Base-by-base conservation (phyloP, 129 eudicot genomes). In the Sambucus nigra region DNA sequence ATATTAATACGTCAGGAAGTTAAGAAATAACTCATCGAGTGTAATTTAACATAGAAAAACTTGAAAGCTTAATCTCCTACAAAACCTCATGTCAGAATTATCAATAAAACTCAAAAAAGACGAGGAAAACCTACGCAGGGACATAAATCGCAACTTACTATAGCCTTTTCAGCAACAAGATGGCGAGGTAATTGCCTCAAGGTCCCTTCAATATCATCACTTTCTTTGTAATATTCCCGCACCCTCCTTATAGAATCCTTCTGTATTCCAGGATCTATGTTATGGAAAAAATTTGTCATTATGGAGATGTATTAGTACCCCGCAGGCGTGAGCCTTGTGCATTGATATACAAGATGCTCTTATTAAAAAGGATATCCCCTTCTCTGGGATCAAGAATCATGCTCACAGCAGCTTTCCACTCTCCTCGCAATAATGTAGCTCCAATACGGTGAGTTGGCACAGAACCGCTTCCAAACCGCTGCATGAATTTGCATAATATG, bases 331-430 rank as follows among this genome's bases (percentile, higher is more conserved):
- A n/a, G n/a, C n/a, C n/a, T n/a, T n/a, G n/a, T n/a, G n/a, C n/a
- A n/a, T n/a, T n/a, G n/a, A 15, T 25, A 20, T 38, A 4, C 1
- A 53, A 63, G 12, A 26, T 38, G 53, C 44, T 51, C 26, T 55
- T 44, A 52, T 8, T 42, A 55, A 70, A n/a, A 84, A 84, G 97
- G 97, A 89, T 89, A 89, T 89, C 97, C 69, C 93, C 95, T 64
- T 89, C 94, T 72, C 94, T 80, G 12, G 97, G 97, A 57, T 89
- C 97, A 65, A 89, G 95, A 70, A 89, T 76, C 95, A 89, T 64
- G 78, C 53, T 64, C 35, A 84, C 93, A 38, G 95, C 95, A 38
- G 45, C 57, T 71, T 81, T 74, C 95, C 97, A 89, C 66, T 89
- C 95, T 67, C 97, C 97, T 28, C 79, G 76, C 21, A 84, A 72